These are phyloP conservation scores for Trichoderma oligosporum DNA, from an alignment of 2,329 filamentous ascomycete genomes.

Conservation along the genomic window DNA sequence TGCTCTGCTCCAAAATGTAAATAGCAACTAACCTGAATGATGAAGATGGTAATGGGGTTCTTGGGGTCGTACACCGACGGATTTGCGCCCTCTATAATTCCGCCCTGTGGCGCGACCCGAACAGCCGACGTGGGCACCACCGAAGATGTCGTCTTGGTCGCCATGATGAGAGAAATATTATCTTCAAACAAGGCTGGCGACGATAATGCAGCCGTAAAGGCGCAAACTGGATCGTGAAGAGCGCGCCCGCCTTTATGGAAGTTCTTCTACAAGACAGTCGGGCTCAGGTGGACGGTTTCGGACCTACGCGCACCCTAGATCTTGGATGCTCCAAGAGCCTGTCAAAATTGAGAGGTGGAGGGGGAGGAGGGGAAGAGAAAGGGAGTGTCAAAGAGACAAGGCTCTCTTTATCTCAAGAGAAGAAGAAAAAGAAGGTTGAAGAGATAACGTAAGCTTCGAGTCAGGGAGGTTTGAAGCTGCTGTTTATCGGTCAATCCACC, in stretches of 20 bases:
- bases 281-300: neutral
- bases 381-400: neutral
- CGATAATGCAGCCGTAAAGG: neutral
- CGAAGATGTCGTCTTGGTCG: slow-evolving; percentile 27
- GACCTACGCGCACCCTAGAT: neutral
- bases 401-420: neutral
- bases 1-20: too few relatives aligned
- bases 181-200: neutral
- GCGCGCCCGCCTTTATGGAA: neutral
- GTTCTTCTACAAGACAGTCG: neutral
- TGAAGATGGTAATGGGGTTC: slow-evolving; percentile 71
- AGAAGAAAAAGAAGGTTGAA: neutral
- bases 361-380: neutral
- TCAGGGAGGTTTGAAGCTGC: neutral
- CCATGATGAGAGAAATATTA: slow-evolving; percentile 6
- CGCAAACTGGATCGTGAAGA: neutral
- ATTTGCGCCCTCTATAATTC: slow-evolving; percentile 67
- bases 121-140: slow-evolving; percentile 30
- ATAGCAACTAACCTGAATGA: slow-evolving; percentile 59
- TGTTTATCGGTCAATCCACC: neutral
- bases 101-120: slow-evolving; percentile 44
- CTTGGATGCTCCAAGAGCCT: too few relatives aligned
- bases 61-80: slow-evolving; percentile 65
- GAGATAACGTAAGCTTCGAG: neutral
- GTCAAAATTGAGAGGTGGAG: neutral